phyloP scores from a whole-genome alignment of 1,284 basidiomycete species.

The Irpex lacteus region DNA sequence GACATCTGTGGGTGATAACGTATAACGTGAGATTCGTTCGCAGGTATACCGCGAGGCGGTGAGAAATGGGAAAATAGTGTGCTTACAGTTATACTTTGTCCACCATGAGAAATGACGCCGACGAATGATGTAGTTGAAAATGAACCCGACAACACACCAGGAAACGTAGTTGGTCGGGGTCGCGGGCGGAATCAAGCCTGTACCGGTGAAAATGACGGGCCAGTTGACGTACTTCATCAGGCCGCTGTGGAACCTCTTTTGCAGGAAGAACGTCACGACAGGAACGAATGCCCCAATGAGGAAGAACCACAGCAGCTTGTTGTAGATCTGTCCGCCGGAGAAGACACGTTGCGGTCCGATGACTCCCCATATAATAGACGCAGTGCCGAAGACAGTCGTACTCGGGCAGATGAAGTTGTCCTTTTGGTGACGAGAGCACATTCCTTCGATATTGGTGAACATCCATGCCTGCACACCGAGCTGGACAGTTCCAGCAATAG shows the following conservation, averaged over 20 bases:
- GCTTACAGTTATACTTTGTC: conserved; percentile 49
- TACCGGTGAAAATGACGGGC: conserved; percentile 49
- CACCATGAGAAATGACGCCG: conserved; percentile 46
- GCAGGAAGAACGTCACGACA: conserved; percentile 33
- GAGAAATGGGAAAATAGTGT: background rate
- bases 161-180: conserved; percentile 40
- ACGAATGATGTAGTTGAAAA: conserved; percentile 49
- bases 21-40: background rate
- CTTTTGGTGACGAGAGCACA: conserved; percentile 35
- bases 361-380: conserved; percentile 41
- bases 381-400: conserved; percentile 36
- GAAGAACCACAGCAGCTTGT: conserved; percentile 46
- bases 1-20: conserved; percentile 35
- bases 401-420: conserved; percentile 35
- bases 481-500: conserved; percentile 41
- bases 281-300: conserved; percentile 48
- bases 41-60: background rate
- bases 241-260: conserved; percentile 28
- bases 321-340: conserved; percentile 29
- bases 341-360: conserved; percentile 40
- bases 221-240: conserved; percentile 31
- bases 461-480: conserved; percentile 44
- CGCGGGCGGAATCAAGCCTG: conserved; percentile 45
- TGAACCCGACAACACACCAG: conserved; percentile 42
- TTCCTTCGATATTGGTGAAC: conserved; percentile 41